These are phyloP conservation scores for Colletotrichum kahawae DNA, from an alignment of 2,329 filamentous ascomycete species.

Conservation along the genomic window DNA sequence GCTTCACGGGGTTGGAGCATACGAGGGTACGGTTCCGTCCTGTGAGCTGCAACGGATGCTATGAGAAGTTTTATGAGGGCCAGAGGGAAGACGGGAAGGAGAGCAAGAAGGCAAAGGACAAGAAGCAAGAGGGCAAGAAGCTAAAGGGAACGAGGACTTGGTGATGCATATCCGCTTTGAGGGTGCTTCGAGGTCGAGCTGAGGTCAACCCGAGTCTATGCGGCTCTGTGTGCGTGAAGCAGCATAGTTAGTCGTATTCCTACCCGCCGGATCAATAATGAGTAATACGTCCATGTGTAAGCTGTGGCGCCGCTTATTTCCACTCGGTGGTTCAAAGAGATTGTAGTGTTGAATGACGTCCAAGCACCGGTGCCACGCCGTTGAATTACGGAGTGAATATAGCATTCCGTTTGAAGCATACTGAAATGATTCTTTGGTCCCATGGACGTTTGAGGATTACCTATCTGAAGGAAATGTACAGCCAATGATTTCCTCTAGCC, in stretches of 20 bases:
- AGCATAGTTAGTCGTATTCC: background rate
- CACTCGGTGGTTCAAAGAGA: background rate
- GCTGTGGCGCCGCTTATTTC: background rate
- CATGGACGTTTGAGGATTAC: background rate
- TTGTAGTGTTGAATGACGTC: background rate
- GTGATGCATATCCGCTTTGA: background rate
- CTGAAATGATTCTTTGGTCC: background rate
- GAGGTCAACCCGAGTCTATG: background rate
- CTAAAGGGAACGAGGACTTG: background rate
- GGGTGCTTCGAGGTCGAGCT: background rate
- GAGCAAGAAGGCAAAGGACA: background rate
- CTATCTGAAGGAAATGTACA: background rate
- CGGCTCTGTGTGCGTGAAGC: background rate
- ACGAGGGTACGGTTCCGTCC: background rate
- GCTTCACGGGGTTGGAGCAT: background rate
- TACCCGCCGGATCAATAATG: background rate
- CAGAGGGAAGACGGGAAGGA: background rate
- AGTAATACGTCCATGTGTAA: background rate
- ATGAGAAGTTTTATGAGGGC: background rate
- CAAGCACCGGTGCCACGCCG: background rate
- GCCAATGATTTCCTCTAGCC: background rate
- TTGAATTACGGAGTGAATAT: background rate
- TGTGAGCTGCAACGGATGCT: background rate
- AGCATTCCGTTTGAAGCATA: background rate
- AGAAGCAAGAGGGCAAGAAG: background rate